Base-by-base conservation (phyloP, 163 green algal species). In the Volvox carteri region DNA sequence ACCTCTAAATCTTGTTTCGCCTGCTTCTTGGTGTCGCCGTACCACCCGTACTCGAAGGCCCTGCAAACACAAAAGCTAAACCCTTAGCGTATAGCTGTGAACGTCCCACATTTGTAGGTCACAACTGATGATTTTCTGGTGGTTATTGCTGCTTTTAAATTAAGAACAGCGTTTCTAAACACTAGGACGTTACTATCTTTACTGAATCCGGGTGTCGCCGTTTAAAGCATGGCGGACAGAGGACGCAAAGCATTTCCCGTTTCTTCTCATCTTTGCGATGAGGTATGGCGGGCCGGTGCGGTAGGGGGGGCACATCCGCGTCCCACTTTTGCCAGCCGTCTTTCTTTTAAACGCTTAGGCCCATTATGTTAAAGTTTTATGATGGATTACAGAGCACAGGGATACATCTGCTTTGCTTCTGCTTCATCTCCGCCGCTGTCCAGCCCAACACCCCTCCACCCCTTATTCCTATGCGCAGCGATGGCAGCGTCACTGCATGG, bases 221-320 rank as follows among this genome's bases (percentile, higher is more conserved):
- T 33, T 23, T 56, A 23, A 78, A 60, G 23, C 23, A 92, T 92
- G 89, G 89, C 89, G 0, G 89, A 92, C 28, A 73, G 89, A 68
- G 89, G 89, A 42, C 65, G 89, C 19, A 92, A 92, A 33, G 78
- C 84, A 1, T 85, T 84, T 30, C 89, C 85, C 25, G 76, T 92
- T 5, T 92, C 84, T 14, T 86, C 48, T 23, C 77, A 85, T 37
- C 28, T 92, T 6, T 88, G 83, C 30, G 84, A 92, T 78, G 89
- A 92, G 62, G 89, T 92, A 76, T 88, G 83, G 33, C 1, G 44
- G 62, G 37, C 39, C 39, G 54, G 19, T 30, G 18, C 37, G 21
- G 70, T 52, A 41, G 65, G 48, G 41, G 65, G 48, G 25, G 35
- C 60, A 9, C 70, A 56, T 50, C 74, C 44, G 44, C 74, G 44